Conservation (phyloP, 192 early-diverging fungal species). For the Linderina pennispora region DNA sequence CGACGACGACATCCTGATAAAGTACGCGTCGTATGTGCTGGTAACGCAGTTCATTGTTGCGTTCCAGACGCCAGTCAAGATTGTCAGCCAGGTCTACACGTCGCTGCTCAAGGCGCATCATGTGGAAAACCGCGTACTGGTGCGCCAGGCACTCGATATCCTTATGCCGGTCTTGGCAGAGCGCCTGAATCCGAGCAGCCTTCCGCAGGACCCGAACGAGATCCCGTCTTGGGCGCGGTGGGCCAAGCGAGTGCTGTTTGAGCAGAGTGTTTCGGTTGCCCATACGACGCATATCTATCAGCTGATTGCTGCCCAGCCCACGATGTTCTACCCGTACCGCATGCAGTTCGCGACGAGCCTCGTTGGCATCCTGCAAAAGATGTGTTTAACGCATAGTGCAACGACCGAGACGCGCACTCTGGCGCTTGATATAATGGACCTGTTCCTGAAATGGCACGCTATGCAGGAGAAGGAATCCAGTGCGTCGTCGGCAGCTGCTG, state of each 20-base stretch:
- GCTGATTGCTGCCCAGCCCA: constrained; percentile 79
- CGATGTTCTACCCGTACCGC: constrained; percentile 84
- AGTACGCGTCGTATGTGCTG: constrained; percentile 92
- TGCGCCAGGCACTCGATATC: constrained; percentile 92
- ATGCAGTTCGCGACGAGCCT: constrained; percentile 90
- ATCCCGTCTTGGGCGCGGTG: constrained; percentile 83
- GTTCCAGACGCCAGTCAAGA: constrained; percentile 86
- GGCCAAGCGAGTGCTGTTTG: constrained; percentile 82
- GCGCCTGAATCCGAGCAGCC: constrained; percentile 67
- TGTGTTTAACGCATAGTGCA: constrained; percentile 80
- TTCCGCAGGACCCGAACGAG: constrained; percentile 22
- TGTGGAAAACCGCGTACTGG: constrained; percentile 76
- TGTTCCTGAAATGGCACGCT: constrained; percentile 89
- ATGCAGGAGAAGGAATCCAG: constrained; percentile 49
- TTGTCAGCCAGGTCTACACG: constrained; percentile 82
- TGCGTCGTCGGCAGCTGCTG: background rate
- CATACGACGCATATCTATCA: constrained; percentile 92
- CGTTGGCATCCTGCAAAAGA: constrained; percentile 74
- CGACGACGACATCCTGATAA: constrained; percentile 88
- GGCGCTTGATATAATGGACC: constrained; percentile 84
- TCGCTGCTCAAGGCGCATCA: constrained; percentile 86
- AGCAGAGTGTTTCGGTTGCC: constrained; percentile 87
- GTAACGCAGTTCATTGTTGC: constrained; percentile 89
- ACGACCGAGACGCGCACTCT: constrained; percentile 79
- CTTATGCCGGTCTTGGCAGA: constrained; percentile 87